Evolutionary conservation across 768 basidiomycete genomes (phyloP), one percentile per base, ranked within the genome.

Genomic region (Leccinum arenicola): DNA sequence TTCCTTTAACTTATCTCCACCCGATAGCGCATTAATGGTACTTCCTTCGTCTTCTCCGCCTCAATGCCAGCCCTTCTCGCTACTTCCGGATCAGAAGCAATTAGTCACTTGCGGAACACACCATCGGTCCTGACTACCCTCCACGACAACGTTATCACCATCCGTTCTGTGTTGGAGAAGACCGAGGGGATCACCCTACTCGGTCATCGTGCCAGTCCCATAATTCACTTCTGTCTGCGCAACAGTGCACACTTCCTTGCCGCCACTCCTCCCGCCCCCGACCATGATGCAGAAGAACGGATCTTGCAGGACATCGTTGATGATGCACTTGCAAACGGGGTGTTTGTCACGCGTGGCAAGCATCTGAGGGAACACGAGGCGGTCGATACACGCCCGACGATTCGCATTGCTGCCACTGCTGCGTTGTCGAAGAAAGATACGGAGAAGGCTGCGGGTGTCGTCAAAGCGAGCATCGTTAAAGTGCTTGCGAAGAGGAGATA

Each of bases 21-120:
- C 25, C 35, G 17, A 35, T 67, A 97, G 85, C 94, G 94, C 50
- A 97, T 96, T 82, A 98, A 98, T 71, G 93, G 92, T 15, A 87
- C 93, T 4, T 86, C 94, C 0, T 96, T 93, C 71, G 94, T 99
- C 59, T 99, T 94, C 79, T 97, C 96, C 1, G 97, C 97, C 17
- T 87, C 96, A 3, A 86, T 96, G 78, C 97, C 97, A 0, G 84
- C 93, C 3, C 81, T 95, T 47, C 86, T 98, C 40, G 87, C 93
- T 19, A 94, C 94, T 62, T 85, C 88, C 64, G 92, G 87, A 2
- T 95, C 92, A 0, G 88, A 93, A 66, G 93, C 87, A 6, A 90
- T 98, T 73, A 84, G 85, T 66, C 84, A 90, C 63, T 79, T 98
- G 53, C 83, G 83, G 48, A 83, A 81, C 59, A 86, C 86, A 1